A percentile compares a stretch with the other conserved stretches of the same genome.
Evolutionary conservation across 2,329 filamentous ascomycete genomes (phyloP).

Genomic region (Rhynchosporium secalis): DNA sequence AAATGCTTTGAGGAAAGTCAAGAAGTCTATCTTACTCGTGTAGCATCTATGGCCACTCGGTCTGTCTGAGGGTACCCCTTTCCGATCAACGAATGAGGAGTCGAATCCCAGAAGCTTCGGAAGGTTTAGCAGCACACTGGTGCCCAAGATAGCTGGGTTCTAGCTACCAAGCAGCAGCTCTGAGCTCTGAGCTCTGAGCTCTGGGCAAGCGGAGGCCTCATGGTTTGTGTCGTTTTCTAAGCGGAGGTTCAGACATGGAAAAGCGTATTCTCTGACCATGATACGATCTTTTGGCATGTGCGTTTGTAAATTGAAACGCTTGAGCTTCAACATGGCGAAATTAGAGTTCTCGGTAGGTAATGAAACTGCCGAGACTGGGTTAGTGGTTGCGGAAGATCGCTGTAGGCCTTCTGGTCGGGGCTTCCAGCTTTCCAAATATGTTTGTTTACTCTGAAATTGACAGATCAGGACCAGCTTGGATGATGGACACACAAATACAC

Average conservation of each 20-base stretch:
- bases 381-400: slow-evolving; percentile 7
- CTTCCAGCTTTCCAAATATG: background rate
- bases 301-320: slow-evolving; percentile 1
- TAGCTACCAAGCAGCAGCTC: background rate
- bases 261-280: slow-evolving; percentile 1
- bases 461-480: too few relatives aligned
- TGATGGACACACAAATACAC: too few relatives aligned
- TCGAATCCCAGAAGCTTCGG: background rate
- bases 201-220: background rate
- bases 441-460: too few relatives aligned
- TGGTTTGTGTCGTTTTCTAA: background rate
- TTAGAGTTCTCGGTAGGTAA: background rate
- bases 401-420: background rate
- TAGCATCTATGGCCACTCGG: background rate
- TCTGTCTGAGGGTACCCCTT: background rate
- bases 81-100: background rate
- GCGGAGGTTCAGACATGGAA: slow-evolving; percentile 2
- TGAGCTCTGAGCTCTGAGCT: background rate
- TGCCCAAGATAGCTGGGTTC: slow-evolving; percentile 6
- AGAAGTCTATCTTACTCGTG: slow-evolving; percentile 7
- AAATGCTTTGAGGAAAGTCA: slow-evolving; percentile 9
- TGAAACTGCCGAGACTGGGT: slow-evolving; percentile 11
- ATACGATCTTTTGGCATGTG: slow-evolving; percentile 10
- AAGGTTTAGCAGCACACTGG: background rate
- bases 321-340: slow-evolving; percentile 7